Percentiles rank a stretch among this genome's conserved stretches.
These are phyloP conservation scores for Claviceps quebecensis DNA, from an alignment of 2,329 filamentous ascomycete species.

Conservation along the genomic window DNA sequence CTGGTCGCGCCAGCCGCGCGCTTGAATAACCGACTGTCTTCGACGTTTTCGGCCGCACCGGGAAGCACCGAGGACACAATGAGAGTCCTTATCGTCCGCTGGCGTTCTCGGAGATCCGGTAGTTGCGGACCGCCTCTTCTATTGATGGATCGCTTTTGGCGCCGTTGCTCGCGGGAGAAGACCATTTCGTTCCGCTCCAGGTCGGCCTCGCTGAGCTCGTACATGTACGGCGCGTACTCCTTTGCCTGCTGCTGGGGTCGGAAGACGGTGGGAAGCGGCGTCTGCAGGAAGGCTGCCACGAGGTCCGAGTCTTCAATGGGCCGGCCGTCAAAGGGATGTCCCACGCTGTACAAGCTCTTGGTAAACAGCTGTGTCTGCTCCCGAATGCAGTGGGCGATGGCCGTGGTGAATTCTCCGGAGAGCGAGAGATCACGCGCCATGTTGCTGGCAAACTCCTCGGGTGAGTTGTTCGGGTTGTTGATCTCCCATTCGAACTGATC, in stretches of 20 bases:
- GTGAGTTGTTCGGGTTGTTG: conserved; percentile 85
- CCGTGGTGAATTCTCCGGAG: conserved; percentile 89
- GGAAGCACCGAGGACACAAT: conserved; percentile 88
- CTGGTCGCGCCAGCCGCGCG: conserved; percentile 47
- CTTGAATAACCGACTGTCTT: conserved; percentile 81
- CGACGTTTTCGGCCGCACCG: conserved; percentile 64
- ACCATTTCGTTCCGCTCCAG: conserved; percentile 83
- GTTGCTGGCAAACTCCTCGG: conserved; percentile 81
- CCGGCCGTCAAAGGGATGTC: conserved; percentile 88
- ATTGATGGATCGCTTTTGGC: conserved; percentile 92
- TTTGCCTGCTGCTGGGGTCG: conserved; percentile 85
- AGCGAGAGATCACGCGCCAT: conserved; percentile 86
- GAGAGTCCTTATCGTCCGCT: conserved; percentile 82
- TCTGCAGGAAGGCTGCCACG: conserved; percentile 69
- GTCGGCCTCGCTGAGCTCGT: conserved; percentile 83
- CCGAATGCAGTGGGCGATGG: conserved; percentile 93
- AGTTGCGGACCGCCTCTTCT: conserved; percentile 80
- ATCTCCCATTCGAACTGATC: conserved; percentile 99
- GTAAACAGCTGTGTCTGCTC: conserved; percentile 94
- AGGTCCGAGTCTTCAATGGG: conserved; percentile 88
- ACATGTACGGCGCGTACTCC: conserved; percentile 85
- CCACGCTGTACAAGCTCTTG: conserved; percentile 80
- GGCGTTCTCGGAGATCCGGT: conserved; percentile 91
- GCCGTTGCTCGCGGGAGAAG: conserved; percentile 82
- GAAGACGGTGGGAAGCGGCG: conserved; percentile 71